Base-by-base conservation (phyloP, 371 early-diverging fungal species). In the Mucor piriformis region DNA sequence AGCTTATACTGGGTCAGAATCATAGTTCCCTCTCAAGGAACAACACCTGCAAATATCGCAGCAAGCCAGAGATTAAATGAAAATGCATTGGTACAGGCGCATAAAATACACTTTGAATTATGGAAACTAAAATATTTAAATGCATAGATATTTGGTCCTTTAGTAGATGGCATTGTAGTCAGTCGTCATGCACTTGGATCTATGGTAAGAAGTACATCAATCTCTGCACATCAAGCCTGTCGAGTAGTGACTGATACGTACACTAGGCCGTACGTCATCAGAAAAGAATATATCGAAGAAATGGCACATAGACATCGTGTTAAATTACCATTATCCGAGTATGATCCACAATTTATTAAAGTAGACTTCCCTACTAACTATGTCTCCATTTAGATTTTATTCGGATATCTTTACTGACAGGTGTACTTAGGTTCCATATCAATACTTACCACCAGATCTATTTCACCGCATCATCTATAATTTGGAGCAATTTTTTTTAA, bases 141-240 rank as follows among this genome's bases (percentile, higher is more conserved):
- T 37, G 27, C 13, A 6, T 61, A 87, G 84, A 77, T 80, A 21
- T 81, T 88, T 65, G 92, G 92, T 5, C 92, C 92, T 5, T 64
- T 92, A 20, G 74, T 79, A 13, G 90, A 92, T 66, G 90, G 89
- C 13, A 87, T 87, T 74, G 70, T 89, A 5, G 83, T 90, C 3
- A 85, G 83, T 53, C 74, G 88, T 11, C 88, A 88, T 69, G 75
- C 86, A 1, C 65, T 92, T 4, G 92, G 89, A 0, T 68, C 74
- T 21, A 78, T 92, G 70, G 82, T 89, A 4, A 81, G 92, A 25
- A 83, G 80, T 33, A 90, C 90, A 6, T 83, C 88, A n/a, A 80
- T 88, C 34, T 84, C 87, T 8, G 89, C 86, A 3, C 87, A 89
- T 24, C 74, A 77, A 57, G 83, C 86, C 6, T 83, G 83, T 61